Conservation (phyloP, 495 filamentous ascomycete species). For the Durotheca rogersii region DNA sequence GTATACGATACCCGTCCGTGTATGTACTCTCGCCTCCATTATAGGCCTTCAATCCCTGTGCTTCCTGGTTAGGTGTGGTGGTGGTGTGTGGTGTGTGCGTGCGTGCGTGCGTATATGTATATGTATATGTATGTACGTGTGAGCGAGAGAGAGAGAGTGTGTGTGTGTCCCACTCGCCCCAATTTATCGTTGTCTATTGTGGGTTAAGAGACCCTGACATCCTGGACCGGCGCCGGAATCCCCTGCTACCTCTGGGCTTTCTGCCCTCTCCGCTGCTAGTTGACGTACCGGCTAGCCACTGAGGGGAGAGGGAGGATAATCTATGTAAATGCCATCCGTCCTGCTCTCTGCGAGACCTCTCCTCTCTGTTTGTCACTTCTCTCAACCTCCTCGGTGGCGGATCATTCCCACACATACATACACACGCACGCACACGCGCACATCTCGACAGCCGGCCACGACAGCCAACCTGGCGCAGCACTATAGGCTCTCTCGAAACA, state of each 20-base stretch:
- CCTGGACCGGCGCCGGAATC: slow-evolving; percentile 21
- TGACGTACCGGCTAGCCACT: slow-evolving; percentile 33
- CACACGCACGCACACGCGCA: too few species aligned
- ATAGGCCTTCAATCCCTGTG: slow-evolving; percentile 27
- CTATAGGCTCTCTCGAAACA: too few species aligned
- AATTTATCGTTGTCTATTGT: slow-evolving; percentile 28
- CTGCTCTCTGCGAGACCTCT: slow-evolving; percentile 18
- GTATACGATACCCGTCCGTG: too few species aligned
- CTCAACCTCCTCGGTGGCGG: slow-evolving; percentile 5
- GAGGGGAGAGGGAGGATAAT: slow-evolving; percentile 8
- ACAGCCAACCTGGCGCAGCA: slow-evolving; percentile 2
- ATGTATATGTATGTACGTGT: background rate
- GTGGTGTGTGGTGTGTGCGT: background rate
- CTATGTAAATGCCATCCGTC: slow-evolving; percentile 28
- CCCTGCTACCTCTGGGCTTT: slow-evolving; percentile 13
- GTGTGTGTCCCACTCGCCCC: slow-evolving; percentile 28
- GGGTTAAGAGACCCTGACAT: slow-evolving; percentile 28
- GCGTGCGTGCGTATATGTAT: background rate
- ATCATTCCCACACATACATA: too few species aligned
- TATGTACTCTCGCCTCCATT: slow-evolving; percentile 30
- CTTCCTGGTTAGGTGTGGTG: too few species aligned
- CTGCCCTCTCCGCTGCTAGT: slow-evolving; percentile 30
- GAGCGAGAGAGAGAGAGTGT: background rate
- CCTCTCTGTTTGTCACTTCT: slow-evolving; percentile 18
- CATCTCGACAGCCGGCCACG: slow-evolving; percentile 16